Base-by-base conservation (phyloP, 352 stramenopile genomes). In the Pythium phragmiticola region DNA sequence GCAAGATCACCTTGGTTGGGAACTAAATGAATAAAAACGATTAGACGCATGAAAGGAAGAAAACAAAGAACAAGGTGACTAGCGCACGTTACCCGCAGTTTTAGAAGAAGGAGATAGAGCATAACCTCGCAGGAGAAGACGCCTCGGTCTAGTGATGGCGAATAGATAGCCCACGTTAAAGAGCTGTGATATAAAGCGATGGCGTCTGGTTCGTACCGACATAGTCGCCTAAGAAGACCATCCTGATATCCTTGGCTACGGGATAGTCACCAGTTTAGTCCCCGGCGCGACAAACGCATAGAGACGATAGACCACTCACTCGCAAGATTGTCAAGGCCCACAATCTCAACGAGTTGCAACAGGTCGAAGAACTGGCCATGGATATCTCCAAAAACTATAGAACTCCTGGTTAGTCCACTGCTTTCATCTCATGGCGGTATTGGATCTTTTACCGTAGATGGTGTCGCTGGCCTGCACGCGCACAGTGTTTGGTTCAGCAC, bases 341-440 rank as follows among this genome's bases (percentile, higher is more conserved):
- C 68, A 23, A 69, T 68, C 39, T 92, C 81, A 37, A 92, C 60
- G 36, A 96, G 82, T 74, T 95, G 84, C 21, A 93, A 63, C 52
- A 96, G 71, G 65, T 96, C 87, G 70, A 93, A 96, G 60, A 96
- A 96, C 65, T 96, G 87, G 30, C 87, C 87, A 68, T 96, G 87
- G 68, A 96, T 95, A 71, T 96, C 87, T n/a, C 87, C 87, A 74
- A 93, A 84, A 9, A 94, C 85, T 94, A 58, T 21, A 46, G 9
- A 39, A 7, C 6, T 6, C 8, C 39, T 21, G 11, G 39, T 46
- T 21, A 46, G 39, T 46, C 39, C 5, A 21, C 17, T 9, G 6
- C 39, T 46, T 21, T 46, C 11, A 2, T 46, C 4, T 7, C 16
- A n/a, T 21, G 17, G 7, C 11, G 12, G 39, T 46, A 5, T 30